Evolutionary conservation across 495 filamentous ascomycete species (phyloP).

Genomic region (Platismatia glauca): DNA sequence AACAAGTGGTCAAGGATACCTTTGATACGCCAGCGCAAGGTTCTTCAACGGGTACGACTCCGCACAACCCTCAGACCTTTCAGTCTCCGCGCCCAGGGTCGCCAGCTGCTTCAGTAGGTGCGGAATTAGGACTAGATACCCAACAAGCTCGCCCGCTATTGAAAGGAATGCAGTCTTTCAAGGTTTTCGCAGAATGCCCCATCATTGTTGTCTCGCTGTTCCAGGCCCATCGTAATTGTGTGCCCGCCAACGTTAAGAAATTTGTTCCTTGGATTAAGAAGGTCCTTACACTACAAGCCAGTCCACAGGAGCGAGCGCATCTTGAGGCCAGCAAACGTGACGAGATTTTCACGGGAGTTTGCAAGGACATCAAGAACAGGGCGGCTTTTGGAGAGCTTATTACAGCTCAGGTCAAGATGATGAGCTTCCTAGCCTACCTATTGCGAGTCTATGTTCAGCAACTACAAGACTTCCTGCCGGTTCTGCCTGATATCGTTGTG

Average conservation of each 20-base stretch:
- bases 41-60: slow-evolving; percentile 39
- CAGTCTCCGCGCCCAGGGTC: slow-evolving; percentile 86
- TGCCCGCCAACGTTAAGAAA: slow-evolving; percentile 74
- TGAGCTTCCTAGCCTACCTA: slow-evolving; percentile 96
- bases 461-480: slow-evolving; percentile 79
- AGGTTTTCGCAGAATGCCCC: slow-evolving; percentile 92
- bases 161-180: slow-evolving; percentile 97
- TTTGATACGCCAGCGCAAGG: slow-evolving; percentile 63
- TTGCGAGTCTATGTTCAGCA: slow-evolving; percentile 81
- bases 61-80: slow-evolving; percentile 57
- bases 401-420: slow-evolving; percentile 96
- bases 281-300: slow-evolving; percentile 80
- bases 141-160: slow-evolving; percentile 70
- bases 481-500: slow-evolving; percentile 83
- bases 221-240: slow-evolving; percentile 74
- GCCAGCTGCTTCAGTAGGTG: slow-evolving; percentile 62
- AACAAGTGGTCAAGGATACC: slow-evolving; percentile 84
- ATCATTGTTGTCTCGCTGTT: slow-evolving; percentile 99
- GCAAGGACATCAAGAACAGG: slow-evolving; percentile 86
- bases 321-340: slow-evolving; percentile 63
- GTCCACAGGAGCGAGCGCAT: slow-evolving; percentile 88
- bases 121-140: slow-evolving; percentile 70
- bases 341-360: slow-evolving; percentile 85
- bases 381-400: slow-evolving; percentile 96
- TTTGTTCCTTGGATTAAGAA: slow-evolving; percentile 93